Evolutionary conservation across 2,329 filamentous ascomycete genomes (phyloP).

Genomic region (Fusarium sp.): DNA sequence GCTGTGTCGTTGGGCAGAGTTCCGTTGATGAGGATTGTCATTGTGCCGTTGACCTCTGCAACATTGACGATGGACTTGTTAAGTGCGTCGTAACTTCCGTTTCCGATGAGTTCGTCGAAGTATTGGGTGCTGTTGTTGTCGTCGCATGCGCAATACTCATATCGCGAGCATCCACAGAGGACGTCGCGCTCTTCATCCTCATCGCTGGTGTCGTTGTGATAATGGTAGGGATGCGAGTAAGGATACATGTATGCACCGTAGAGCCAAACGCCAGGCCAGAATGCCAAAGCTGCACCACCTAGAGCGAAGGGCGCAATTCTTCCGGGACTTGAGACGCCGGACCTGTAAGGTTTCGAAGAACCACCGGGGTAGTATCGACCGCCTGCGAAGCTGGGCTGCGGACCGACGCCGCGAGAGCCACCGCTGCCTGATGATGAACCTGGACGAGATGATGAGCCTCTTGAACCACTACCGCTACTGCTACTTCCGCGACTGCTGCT

Average conservation of each 20-base stretch:
- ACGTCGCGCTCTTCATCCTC: conserved; percentile 47
- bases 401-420: conserved; percentile 65
- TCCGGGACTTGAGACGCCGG: conserved; percentile 61
- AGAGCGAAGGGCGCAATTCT: conserved; percentile 64
- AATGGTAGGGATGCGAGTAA: conserved; percentile 52
- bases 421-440: conserved; percentile 19
- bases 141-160: conserved; percentile 69
- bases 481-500: conserved; percentile 15
- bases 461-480: conserved; percentile 12
- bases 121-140: conserved; percentile 69
- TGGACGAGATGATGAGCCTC: conserved; percentile 33
- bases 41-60: conserved; percentile 65
- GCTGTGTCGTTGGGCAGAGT: conserved; percentile 77
- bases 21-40: conserved; percentile 77
- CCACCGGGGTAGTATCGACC: conserved; percentile 74
- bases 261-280: conserved; percentile 73
- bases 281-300: conserved; percentile 56
- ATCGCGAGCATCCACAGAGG: conserved; percentile 60
- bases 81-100: conserved; percentile 65
- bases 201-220: conserved; percentile 59
- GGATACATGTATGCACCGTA: conserved; percentile 69
- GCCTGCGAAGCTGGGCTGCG: conserved; percentile 65
- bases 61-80: conserved; percentile 71
- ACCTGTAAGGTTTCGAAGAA: conserved; percentile 64
- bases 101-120: conserved; percentile 69